These are phyloP conservation scores for Neurospora tetraspora DNA, from an alignment of 495 filamentous ascomycete species.

Conservation along the genomic window DNA sequence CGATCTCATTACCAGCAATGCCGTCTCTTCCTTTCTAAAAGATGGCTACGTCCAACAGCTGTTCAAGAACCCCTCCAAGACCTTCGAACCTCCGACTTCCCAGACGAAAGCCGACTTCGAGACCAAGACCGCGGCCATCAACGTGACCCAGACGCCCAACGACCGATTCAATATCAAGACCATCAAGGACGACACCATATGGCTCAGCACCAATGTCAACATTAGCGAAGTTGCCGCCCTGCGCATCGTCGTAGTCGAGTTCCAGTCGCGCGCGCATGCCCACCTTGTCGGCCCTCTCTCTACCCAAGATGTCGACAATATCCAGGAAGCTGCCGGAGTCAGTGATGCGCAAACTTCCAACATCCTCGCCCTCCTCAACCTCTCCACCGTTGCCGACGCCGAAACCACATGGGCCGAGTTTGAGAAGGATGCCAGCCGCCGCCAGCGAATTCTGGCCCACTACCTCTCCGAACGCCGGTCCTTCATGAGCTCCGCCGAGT, in stretches of 20 bases:
- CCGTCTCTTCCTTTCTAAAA: conserved; percentile 53
- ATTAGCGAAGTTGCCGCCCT: conserved; percentile 80
- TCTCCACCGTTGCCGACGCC: conserved; percentile 32
- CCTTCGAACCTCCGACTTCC: conserved; percentile 48
- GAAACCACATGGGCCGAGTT: conserved; percentile 44
- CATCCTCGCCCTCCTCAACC: conserved; percentile 34
- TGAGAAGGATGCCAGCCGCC: conserved; percentile 45
- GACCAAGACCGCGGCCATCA: conserved; percentile 82
- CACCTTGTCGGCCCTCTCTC: conserved; percentile 58
- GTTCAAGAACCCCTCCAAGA: conserved; percentile 52
- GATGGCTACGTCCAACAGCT: conserved; percentile 55
- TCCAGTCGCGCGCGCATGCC: conserved; percentile 58
- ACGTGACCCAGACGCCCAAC: conserved; percentile 61
- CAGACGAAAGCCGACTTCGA: conserved; percentile 65
- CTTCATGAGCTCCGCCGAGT: conserved; percentile 41
- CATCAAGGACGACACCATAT: conserved; percentile 77
- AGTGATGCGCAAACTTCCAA: conserved; percentile 41
- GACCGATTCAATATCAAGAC: conserved; percentile 63
- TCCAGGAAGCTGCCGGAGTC: conserved; percentile 55
- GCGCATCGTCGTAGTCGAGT: conserved; percentile 71
- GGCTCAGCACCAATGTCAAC: conserved; percentile 65
- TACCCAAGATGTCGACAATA: conserved; percentile 55
- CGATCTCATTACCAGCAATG: conserved; percentile 36
- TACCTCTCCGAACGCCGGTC: conserved; percentile 61
- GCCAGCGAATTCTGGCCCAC: conserved; percentile 50